Evolutionary conservation across 768 basidiomycete species (phyloP).

Genomic region (Leccinum arenicola): DNA sequence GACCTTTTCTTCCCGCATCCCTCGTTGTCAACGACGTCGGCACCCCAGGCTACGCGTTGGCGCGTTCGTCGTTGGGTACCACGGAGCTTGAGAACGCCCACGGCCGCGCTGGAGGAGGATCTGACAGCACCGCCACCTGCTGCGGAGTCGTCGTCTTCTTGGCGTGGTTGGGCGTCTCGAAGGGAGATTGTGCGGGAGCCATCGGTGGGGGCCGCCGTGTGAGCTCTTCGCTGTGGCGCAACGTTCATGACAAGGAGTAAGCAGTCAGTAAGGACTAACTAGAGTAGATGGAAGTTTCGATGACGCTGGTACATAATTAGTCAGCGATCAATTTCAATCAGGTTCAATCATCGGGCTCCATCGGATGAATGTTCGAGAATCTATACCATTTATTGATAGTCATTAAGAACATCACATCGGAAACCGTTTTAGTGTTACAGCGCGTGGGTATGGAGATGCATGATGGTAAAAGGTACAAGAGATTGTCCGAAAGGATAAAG

Average conservation of each 20-base stretch:
- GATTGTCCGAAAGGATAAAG: conserved; percentile 22
- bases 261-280: background rate
- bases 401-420: conserved; percentile 19
- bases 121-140: conserved; percentile 12
- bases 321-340: conserved; percentile 6
- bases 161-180: conserved; percentile 33
- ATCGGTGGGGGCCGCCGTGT: conserved; percentile 44
- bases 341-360: background rate
- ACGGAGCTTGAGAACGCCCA: conserved; percentile 60
- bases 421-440: conserved; percentile 24
- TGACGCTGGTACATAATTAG: conserved; percentile 8
- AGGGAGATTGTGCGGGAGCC: conserved; percentile 56
- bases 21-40: conserved; percentile 90
- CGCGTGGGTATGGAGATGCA: conserved; percentile 22
- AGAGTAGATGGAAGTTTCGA: background rate
- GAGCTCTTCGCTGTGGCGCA: conserved; percentile 30
- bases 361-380: conserved; percentile 7
- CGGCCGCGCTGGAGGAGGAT: conserved; percentile 14
- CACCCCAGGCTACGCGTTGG: conserved; percentile 76
- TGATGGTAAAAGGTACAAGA: conserved; percentile 21
- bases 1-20: conserved; percentile 86
- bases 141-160: conserved; percentile 21
- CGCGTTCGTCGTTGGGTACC: conserved; percentile 45
- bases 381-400: conserved; percentile 12
- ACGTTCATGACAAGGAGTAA: conserved; percentile 12